phyloP scores from a whole-genome alignment of 1,284 basidiomycete genomes.

The Wallemia mellicola region DNA sequence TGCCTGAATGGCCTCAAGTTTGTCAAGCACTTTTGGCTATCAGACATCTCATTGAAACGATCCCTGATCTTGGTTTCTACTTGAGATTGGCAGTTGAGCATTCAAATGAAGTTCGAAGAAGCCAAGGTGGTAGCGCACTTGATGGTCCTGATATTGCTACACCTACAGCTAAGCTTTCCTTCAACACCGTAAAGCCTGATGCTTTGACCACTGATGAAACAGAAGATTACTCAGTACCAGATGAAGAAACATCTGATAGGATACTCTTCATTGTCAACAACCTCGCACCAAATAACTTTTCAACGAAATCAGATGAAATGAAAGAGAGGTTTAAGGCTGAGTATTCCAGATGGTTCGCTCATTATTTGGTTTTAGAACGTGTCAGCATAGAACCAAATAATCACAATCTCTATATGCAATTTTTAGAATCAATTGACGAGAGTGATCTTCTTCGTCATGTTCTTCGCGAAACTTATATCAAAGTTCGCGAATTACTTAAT shows the following conservation, averaged over 20 bases:
- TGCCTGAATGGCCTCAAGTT: slow-evolving; percentile 77
- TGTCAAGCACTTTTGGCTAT: slow-evolving; percentile 70
- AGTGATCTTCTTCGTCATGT: slow-evolving; percentile 37
- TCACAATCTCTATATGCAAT: slow-evolving; percentile 74
- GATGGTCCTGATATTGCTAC: neutral
- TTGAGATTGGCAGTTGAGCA: neutral
- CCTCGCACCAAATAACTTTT: slow-evolving; percentile 76
- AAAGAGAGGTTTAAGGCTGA: slow-evolving; percentile 43
- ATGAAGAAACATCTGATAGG: slow-evolving; percentile 67
- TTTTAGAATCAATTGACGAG: slow-evolving; percentile 52
- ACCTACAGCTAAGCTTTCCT: slow-evolving; percentile 20
- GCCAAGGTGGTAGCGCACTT: neutral
- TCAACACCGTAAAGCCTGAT: slow-evolving; percentile 42
- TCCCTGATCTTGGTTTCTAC: slow-evolving; percentile 40
- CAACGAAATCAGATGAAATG: slow-evolving; percentile 58
- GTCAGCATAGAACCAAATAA: slow-evolving; percentile 93
- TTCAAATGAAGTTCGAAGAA: neutral
- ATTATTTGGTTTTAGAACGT: slow-evolving; percentile 86
- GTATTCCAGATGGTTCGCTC: slow-evolving; percentile 81
- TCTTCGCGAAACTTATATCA: slow-evolving; percentile 72
- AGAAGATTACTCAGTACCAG: slow-evolving; percentile 32
- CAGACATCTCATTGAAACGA: slow-evolving; percentile 54
- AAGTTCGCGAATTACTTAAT: slow-evolving; percentile 60
- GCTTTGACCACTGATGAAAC: slow-evolving; percentile 17
- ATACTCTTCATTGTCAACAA: slow-evolving; percentile 98